Evolutionary conservation across 2,329 filamentous ascomycete genomes (phyloP).

Genomic region (Talaromyces pinophilus): DNA sequence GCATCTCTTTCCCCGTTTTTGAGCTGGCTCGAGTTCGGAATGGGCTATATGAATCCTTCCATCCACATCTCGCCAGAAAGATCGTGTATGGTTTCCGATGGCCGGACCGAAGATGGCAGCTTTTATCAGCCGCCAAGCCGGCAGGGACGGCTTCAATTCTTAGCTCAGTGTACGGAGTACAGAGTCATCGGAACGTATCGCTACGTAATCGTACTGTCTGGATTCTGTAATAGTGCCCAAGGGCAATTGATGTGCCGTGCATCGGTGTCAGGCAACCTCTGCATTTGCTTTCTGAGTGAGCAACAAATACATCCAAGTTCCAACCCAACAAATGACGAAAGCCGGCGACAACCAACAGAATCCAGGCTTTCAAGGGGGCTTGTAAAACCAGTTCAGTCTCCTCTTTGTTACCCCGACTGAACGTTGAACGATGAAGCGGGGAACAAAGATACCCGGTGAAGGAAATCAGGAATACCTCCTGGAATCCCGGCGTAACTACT

Average conservation of each 20-base stretch:
- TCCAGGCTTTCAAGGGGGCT: not conserved
- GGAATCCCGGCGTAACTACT: not conserved
- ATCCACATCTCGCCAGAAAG: not conserved
- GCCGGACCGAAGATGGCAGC: not conserved
- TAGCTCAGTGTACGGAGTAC: not conserved
- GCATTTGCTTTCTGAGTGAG: not conserved
- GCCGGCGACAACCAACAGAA: not conserved
- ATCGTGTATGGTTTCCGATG: not conserved
- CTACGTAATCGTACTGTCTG: not conserved
- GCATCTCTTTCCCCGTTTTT: not conserved
- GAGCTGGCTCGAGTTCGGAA: not conserved
- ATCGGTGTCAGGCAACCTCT: not conserved
- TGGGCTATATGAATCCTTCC: not conserved
- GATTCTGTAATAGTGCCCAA: not conserved
- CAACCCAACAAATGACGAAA: not conserved
- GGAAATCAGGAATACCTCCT: conserved; percentile 3
- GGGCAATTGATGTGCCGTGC: not conserved
- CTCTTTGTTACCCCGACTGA: not conserved
- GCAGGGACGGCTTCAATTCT: not conserved
- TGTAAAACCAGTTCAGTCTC: not conserved
- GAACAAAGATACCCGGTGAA: conserved; percentile 8
- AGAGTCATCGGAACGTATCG: not conserved
- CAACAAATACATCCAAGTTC: not conserved
- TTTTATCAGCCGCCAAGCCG: not conserved
- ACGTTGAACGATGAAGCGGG: not conserved